Evolutionary conservation across 73 alveolate genomes (phyloP), one percentile per base, ranked within the genome.

Genomic region (Paramecium biaurelia): DNA sequence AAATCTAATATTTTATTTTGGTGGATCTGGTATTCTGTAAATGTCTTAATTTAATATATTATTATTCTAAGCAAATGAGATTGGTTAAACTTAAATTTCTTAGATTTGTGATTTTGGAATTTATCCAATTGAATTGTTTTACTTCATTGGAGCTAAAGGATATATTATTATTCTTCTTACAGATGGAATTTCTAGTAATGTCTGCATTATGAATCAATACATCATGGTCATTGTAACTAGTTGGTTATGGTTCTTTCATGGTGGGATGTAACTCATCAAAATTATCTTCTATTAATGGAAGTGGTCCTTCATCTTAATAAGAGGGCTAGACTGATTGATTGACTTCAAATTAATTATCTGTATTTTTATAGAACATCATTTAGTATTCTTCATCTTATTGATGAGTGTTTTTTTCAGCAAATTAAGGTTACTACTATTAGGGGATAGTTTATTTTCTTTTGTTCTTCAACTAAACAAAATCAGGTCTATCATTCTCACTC

Each of bases 241-340:
- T 28, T 20, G 74, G 90, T 18, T 21, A 10, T 12, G 35, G 56
- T 11, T 79, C 45, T 32, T 21, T 30, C 1, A 63, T 11, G 24
- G 43, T 42, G 5, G 10, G 20, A 63, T 30, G 49, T 26, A 63
- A 30, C 15, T 63, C 45, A 63, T 63, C 84, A 24, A 7, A 10
- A 30, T 63, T 30, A 3, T 63, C 84, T 14, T 63, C 49, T 30
- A 12, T 11, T 26, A 63, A 63, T 63, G 43, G 84, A 26, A 12
- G 0, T 63, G 45, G 45, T 5, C 84, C 84, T 63, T 63, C 84
- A 63, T 63, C 84, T n/a, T 63, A 30, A 63, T 63, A 74, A 12
- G 57, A 41, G 3, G 87, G 59, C 15, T 74, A 37, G n/a, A 74
- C 45, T 74, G 87, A 74, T 37, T 37, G 20, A 74, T 74, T 74